phyloP scores from a whole-genome alignment of 1,139 yeast species.

The Scheffersomyces quercinus region DNA sequence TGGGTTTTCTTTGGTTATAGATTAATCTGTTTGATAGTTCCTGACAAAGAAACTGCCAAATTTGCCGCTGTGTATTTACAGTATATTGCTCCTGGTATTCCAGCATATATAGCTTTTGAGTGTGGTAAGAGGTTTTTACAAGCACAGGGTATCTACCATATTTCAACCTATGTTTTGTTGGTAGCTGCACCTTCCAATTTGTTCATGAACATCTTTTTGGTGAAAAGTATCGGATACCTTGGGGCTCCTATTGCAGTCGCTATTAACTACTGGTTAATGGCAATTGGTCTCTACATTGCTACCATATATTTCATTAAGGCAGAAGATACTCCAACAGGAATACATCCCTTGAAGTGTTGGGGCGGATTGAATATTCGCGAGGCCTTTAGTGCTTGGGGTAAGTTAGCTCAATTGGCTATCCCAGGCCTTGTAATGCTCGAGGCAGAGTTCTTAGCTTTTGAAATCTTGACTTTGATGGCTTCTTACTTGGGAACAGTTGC shows the following conservation, averaged over 20 bases:
- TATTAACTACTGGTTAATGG: slow-evolving; percentile 59
- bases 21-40: slow-evolving; percentile 37
- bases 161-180: slow-evolving; percentile 51
- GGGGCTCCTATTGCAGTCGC: slow-evolving; percentile 65
- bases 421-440: slow-evolving; percentile 77
- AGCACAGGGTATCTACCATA: slow-evolving; percentile 55
- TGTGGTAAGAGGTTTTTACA: slow-evolving; percentile 56
- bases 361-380: slow-evolving; percentile 27
- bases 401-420: slow-evolving; percentile 50
- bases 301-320: slow-evolving; percentile 40
- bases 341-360: slow-evolving; percentile 40
- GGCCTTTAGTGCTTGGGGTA: slow-evolving; percentile 48
- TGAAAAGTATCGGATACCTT: slow-evolving; percentile 43
- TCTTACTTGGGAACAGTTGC: slow-evolving; percentile 55
- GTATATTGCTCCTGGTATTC: slow-evolving; percentile 54
- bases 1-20: slow-evolving; percentile 52
- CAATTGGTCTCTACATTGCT: slow-evolving; percentile 40
- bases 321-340: slow-evolving; percentile 40
- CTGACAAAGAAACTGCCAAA: slow-evolving; percentile 51
- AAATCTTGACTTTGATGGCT: slow-evolving; percentile 65
- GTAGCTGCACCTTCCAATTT: slow-evolving; percentile 57
- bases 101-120: slow-evolving; percentile 55
- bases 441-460: slow-evolving; percentile 75
- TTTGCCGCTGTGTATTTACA: slow-evolving; percentile 53
- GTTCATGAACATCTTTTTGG: slow-evolving; percentile 47